Conservation (phyloP, 192 early-diverging fungal species). For the Gaertneriomyces semiglobifer region DNA sequence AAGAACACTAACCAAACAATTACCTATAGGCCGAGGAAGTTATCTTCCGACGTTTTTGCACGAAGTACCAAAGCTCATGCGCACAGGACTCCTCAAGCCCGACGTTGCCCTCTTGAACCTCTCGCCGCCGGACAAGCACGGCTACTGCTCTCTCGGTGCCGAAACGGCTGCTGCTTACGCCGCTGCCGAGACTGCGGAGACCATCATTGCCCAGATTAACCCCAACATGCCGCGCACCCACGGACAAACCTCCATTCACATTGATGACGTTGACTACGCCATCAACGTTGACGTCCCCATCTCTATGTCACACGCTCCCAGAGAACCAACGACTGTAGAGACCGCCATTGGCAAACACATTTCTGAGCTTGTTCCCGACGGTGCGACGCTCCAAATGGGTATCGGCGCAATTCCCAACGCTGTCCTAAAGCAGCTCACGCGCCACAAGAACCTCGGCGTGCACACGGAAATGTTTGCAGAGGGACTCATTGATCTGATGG, state of each 20-base stretch:
- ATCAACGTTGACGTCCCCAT: conserved; percentile 40
- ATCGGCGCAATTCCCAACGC: conserved; percentile 52
- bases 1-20: too few species aligned
- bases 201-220: conserved; percentile 53
- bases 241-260: conserved; percentile 44
- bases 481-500: conserved; percentile 44
- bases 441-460: conserved; percentile 51
- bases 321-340: conserved; percentile 32
- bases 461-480: conserved; percentile 58
- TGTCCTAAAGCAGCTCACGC: conserved; percentile 38
- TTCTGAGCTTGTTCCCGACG: conserved; percentile 43
- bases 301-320: conserved; percentile 8
- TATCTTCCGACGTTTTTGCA: conserved; percentile 45
- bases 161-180: conserved; percentile 36
- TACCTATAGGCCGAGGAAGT: not conserved
- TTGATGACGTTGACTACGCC: conserved; percentile 42
- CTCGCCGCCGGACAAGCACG: conserved; percentile 49
- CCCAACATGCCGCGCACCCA: conserved; percentile 40
- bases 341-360: conserved; percentile 43
- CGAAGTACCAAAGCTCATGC: conserved; percentile 38
- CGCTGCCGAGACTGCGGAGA: conserved; percentile 40
- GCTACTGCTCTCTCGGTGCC: conserved; percentile 43
- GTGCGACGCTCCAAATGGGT: conserved; percentile 52
- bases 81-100: conserved; percentile 27
- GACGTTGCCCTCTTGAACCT: conserved; percentile 53